A percentile compares a stretch with the other conserved stretches of the same genome.
Evolutionary conservation across 2,329 filamentous ascomycete species (phyloP).

Genomic region (Tolypocladium ophioglossoides): DNA sequence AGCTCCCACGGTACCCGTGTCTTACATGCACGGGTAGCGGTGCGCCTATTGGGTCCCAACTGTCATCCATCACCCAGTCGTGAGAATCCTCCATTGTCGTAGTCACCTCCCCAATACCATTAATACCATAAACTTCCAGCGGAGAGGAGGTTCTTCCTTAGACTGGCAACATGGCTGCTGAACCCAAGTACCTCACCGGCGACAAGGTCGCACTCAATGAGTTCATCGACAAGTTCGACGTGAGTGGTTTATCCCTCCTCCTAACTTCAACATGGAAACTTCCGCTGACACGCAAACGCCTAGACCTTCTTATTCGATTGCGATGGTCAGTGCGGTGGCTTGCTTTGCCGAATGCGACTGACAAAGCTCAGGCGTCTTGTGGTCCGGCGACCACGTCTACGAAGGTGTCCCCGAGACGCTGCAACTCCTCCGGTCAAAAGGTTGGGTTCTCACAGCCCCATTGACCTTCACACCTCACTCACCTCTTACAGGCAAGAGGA

Average conservation of each 20-base stretch:
- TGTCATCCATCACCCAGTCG: too few species aligned
- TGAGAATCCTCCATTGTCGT: neutral
- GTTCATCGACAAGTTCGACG: constrained; percentile 88
- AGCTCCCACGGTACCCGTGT: too few species aligned
- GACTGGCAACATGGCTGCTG: constrained; percentile 11
- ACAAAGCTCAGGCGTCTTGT: constrained; percentile 63
- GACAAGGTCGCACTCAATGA: constrained; percentile 65
- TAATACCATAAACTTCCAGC: too few species aligned
- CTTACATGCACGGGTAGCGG: too few species aligned
- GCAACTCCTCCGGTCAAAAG: constrained; percentile 69
- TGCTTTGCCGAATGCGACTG: neutral
- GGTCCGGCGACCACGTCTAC: constrained; percentile 89
- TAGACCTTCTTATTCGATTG: constrained; percentile 78
- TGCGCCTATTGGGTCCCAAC: too few species aligned
- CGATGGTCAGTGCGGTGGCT: constrained; percentile 56
- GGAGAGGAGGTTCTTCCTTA: neutral
- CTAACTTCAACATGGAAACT: neutral
- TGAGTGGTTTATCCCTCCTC: constrained; percentile 39
- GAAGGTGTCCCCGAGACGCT: constrained; percentile 78
- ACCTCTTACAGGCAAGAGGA: constrained; percentile 59
- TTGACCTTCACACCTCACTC: neutral
- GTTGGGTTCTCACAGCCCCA: constrained; percentile 30
- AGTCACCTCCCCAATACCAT: too few species aligned
- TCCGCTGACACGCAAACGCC: constrained; percentile 41
- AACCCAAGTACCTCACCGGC: constrained; percentile 63